Conservation (phyloP, 129 eudicot species). For the Centella asiatica region DNA sequence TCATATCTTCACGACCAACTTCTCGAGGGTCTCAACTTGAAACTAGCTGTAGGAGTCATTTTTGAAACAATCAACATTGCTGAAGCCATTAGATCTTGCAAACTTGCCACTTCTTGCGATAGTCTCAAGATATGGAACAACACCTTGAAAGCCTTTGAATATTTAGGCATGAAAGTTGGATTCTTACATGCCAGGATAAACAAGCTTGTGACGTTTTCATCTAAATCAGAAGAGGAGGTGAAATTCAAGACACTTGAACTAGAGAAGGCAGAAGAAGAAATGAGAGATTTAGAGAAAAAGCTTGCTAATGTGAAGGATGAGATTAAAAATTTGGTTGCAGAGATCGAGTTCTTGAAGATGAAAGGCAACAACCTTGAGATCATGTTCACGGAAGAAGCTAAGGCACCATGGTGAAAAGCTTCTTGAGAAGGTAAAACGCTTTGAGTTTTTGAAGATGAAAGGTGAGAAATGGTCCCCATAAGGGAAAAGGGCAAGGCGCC, state of each 20-base stretch:
- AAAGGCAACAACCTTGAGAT: constrained; percentile 23
- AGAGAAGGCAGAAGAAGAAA: constrained; percentile 29
- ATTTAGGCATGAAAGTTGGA: constrained; percentile 56
- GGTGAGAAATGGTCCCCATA: too few species aligned
- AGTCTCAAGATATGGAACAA: constrained; percentile 46
- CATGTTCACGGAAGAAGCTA: constrained; percentile 30
- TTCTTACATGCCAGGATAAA: constrained; percentile 37
- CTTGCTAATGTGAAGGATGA: constrained; percentile 23
- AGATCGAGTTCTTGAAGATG: constrained; percentile 31
- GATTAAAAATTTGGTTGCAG: constrained; percentile 31
- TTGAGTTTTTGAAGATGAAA: too few species aligned
- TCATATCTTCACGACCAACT: constrained; percentile 51
- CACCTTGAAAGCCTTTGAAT: constrained; percentile 55
- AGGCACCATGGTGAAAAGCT: constrained; percentile 45
- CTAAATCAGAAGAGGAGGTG: constrained; percentile 19
- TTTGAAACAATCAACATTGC: constrained; percentile 56
- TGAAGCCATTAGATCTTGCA: constrained; percentile 53
- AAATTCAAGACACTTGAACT: constrained; percentile 29
- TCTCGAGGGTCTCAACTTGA: constrained; percentile 43
- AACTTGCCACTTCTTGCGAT: constrained; percentile 22
- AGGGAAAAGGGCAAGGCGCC: too few species aligned
- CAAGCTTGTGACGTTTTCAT: constrained; percentile 27
- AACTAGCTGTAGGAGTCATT: constrained; percentile 49
- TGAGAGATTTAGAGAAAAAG: constrained; percentile 26
- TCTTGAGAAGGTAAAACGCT: too few species aligned